Evolutionary conservation across 2,329 filamentous ascomycete genomes (phyloP).

Genomic region (Penicillium sp.): DNA sequence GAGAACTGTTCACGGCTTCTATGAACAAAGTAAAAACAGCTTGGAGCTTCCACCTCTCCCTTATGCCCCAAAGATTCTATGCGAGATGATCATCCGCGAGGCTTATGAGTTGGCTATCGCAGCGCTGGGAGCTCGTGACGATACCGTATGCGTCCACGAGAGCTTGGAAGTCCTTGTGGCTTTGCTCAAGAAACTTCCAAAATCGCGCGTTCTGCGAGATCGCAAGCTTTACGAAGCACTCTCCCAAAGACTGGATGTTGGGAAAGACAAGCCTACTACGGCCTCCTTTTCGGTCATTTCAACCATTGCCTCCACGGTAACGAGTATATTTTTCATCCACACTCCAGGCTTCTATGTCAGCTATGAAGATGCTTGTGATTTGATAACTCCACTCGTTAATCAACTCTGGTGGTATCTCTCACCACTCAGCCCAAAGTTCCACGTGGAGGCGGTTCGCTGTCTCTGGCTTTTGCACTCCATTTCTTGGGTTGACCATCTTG

Average conservation of each 20-base stretch:
- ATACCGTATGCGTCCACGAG: conserved; percentile 52
- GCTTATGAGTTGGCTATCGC: conserved; percentile 45
- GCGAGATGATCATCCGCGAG: conserved; percentile 66
- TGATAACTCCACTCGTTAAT: conserved; percentile 69
- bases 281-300: conserved; percentile 39
- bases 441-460: conserved; percentile 85
- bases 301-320: conserved; percentile 52
- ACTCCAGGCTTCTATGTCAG: conserved; percentile 38
- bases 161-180: conserved; percentile 62
- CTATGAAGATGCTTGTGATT: conserved; percentile 53
- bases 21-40: conserved; percentile 69
- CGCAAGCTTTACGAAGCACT: conserved; percentile 39
- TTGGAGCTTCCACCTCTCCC: conserved; percentile 64
- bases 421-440: conserved; percentile 82
- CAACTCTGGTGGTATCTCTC: conserved; percentile 80
- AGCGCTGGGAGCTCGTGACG: conserved; percentile 28
- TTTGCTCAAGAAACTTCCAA: conserved; percentile 42
- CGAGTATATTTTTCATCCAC: conserved; percentile 40
- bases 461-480: conserved; percentile 85
- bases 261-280: conserved; percentile 27
- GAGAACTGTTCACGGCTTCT: conserved; percentile 65
- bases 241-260: conserved; percentile 24
- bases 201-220: conserved; percentile 36
- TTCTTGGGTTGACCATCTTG: conserved; percentile 66
- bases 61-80: conserved; percentile 57